Percentiles rank a stretch among this genome's conserved stretches.
Conservation (phyloP, 306 rosid species). For the Styphnolobium japonicum region DNA sequence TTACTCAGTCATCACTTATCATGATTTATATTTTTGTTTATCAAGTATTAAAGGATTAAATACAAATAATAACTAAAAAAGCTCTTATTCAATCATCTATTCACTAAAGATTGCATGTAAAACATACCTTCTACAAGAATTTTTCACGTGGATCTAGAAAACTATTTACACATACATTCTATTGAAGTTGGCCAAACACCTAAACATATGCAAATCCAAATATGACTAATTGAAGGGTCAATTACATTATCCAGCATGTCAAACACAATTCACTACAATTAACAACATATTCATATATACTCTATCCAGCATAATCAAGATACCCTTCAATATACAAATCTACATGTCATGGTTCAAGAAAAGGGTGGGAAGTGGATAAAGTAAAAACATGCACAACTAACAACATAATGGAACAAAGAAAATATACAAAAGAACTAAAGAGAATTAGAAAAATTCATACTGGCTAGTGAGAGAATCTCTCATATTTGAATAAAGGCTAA, state of each 20-base stretch:
- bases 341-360: not conserved
- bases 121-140: too few relatives aligned
- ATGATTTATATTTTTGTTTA: too few relatives aligned
- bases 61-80: too few relatives aligned
- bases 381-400: not conserved
- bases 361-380: not conserved
- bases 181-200: too few relatives aligned
- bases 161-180: too few relatives aligned
- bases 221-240: not conserved
- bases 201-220: too few relatives aligned
- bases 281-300: not conserved
- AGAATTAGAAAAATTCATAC: conserved; percentile 37
- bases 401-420: not conserved
- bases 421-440: conserved; percentile 1
- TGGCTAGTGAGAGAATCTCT: conserved; percentile 57
- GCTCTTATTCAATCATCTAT: too few relatives aligned
- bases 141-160: too few relatives aligned
- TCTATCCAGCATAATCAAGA: not conserved
- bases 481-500: too few relatives aligned
- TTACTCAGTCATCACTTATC: too few relatives aligned
- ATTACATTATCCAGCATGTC: not conserved
- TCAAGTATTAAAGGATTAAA: too few relatives aligned
- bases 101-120: too few relatives aligned
- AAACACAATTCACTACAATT: not conserved
- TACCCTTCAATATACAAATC: not conserved